Evolutionary conservation across 306 rosid species (phyloP).

Genomic region (Lotus japonicus): DNA sequence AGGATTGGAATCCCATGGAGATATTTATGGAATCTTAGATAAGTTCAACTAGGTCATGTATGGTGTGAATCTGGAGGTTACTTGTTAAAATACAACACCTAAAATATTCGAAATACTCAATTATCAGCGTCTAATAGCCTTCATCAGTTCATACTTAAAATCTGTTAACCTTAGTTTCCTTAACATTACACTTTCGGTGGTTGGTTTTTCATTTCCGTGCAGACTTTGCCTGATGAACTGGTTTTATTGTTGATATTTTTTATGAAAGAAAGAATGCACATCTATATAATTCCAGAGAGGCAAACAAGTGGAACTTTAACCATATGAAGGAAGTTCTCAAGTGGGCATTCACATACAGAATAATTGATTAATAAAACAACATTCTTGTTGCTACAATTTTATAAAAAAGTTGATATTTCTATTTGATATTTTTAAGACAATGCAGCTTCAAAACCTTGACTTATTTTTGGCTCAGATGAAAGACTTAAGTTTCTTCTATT

Average conservation of each 20-base stretch:
- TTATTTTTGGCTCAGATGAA: slow-evolving; percentile 1
- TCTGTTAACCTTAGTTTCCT: slow-evolving; percentile 5
- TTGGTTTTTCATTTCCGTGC: background rate
- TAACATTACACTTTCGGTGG: background rate
- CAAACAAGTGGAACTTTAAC: background rate
- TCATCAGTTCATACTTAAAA: background rate
- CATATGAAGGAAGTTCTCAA: background rate
- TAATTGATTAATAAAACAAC: background rate
- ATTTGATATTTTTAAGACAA: background rate
- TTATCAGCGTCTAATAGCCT: background rate
- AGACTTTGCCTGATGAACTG: background rate
- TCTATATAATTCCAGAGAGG: background rate
- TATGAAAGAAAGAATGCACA: background rate
- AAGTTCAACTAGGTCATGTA: background rate
- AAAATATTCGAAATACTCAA: background rate
- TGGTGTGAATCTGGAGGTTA: background rate
- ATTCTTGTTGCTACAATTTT: too few relatives aligned
- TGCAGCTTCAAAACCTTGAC: background rate
- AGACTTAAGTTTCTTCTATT: background rate
- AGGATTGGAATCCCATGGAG: background rate
- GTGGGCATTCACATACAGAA: background rate
- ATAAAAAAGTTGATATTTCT: background rate
- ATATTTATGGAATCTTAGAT: background rate
- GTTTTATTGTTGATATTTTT: background rate
- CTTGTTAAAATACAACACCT: background rate